Evolutionary conservation across 257 asterid species (phyloP), one percentile per base, ranked within the genome.

Genomic region (Plantago major): DNA sequence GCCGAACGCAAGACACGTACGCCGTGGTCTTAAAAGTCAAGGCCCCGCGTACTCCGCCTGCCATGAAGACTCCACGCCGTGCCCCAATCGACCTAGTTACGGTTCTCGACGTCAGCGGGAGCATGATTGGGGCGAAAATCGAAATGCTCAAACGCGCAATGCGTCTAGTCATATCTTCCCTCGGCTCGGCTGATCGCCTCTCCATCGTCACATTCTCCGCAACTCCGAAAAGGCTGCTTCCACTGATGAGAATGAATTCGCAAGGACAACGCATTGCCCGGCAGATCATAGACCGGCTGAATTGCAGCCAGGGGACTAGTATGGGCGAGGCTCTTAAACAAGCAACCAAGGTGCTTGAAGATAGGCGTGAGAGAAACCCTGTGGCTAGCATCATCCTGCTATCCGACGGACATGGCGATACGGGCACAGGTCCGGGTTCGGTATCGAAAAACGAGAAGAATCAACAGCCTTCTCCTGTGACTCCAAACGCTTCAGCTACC

Each of bases 51-150:
- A 65, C 74, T 18, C 76, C 67, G 45, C 72, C 68, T 54, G 44
- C 59, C 37, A 66, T 56, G 49, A 84, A 76, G 73, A 62, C 82
- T 5, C 77, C 85, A 42, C 67, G 73, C 0, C 90, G 99, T 0
- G 97, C 99, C 45, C 95, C 99, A 42, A 83, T 89, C 26, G 99
- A 92, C 75, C 40, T 92, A 63, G 97, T 89, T 14, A 77, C 95
- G 4, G 97, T 92, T 19, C 84, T 92, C 16, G 95, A 92, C 44
- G 88, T 84, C 10, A 85, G 98, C 15, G 90, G 71, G 18, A 82
- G 84, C 56, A 92, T 92, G 99, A 68, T 71, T 10, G 95, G 97
- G 8, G 78, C 94, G 18, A 92, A 92, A 87, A 82, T 92, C 16
- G 90, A 89, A 66, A 86, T 89, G 99, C 69, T 89, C 40, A 89